A percentile compares a stretch with the other conserved stretches of the same genome.
Evolutionary conservation across 2,329 filamentous ascomycete genomes (phyloP).

Genomic region (Cryphonectria naterciae): DNA sequence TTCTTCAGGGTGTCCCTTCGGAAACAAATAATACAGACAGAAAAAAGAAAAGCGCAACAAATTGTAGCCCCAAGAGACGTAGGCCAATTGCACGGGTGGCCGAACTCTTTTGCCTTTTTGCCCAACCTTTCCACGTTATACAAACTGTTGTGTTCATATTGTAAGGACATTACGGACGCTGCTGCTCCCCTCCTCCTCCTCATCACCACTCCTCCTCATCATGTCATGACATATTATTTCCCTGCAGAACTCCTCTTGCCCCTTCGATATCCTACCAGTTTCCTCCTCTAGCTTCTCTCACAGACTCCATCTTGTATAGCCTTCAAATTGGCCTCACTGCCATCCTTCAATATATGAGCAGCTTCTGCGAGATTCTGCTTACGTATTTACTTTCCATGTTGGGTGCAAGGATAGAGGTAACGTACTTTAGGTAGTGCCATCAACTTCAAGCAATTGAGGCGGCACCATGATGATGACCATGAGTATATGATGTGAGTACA

Average conservation of each 20-base stretch:
- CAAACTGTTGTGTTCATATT: neutral
- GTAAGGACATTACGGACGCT: neutral
- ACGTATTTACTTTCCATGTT: no score
- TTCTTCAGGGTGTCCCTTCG: slow-evolving; percentile 13
- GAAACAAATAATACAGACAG: slow-evolving; percentile 1
- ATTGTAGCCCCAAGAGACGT: slow-evolving; percentile 1
- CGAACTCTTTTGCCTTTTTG: slow-evolving; percentile 3
- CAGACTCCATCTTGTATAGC: no score
- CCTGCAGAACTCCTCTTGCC: no score
- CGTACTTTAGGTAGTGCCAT: no score
- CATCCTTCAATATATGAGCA: no score
- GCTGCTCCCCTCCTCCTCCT: neutral
- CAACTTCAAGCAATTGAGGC: no score
- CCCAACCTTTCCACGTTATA: neutral
- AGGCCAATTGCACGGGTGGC: slow-evolving; percentile 1
- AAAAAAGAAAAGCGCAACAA: neutral
- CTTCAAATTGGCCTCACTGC: no score
- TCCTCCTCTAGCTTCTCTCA: no score
- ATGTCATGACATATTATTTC: neutral
- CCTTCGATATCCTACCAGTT: no score
- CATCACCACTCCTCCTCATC: neutral
- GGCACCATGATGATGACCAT: neutral
- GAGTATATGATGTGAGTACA: neutral
- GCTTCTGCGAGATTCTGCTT: no score
- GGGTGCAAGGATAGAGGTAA: no score